phyloP scores from a whole-genome alignment of 257 asterid species.

The Cordia subcordata region DNA sequence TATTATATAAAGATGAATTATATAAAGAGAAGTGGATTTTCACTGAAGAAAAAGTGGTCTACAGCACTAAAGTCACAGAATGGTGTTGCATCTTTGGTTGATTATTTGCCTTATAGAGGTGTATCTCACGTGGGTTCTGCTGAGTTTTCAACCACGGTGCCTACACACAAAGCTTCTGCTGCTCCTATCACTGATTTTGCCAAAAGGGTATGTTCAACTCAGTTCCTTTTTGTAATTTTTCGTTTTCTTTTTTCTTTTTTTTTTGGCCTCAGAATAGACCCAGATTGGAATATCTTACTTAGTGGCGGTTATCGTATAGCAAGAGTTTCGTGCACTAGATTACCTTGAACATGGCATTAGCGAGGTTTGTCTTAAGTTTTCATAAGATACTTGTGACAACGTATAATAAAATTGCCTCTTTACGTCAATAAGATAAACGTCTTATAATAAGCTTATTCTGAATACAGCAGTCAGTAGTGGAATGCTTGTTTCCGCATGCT shows the following conservation, averaged over 20 bases:
- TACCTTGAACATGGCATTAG: too few species aligned
- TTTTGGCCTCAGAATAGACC: too few species aligned
- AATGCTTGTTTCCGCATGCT: too few species aligned
- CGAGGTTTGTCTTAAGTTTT: too few species aligned
- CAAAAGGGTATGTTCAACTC: conserved; percentile 34
- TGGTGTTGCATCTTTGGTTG: conserved; percentile 20
- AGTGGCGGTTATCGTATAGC: neutral
- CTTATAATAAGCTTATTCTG: too few species aligned
- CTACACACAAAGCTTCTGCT: conserved; percentile 26
- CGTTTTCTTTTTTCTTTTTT: conserved; percentile 3
- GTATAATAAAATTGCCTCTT: too few species aligned
- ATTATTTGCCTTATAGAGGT: conserved; percentile 20
- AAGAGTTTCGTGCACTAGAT: neutral
- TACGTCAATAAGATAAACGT: too few species aligned
- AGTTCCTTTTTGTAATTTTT: conserved; percentile 6
- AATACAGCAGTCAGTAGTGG: too few species aligned
- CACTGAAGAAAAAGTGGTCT: conserved; percentile 33
- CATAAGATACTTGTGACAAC: too few species aligned
- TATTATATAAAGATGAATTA: conserved; percentile 25
- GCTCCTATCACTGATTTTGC: conserved; percentile 18
- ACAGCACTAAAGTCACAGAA: conserved; percentile 32
- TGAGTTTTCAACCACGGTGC: conserved; percentile 31
- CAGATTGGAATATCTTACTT: too few species aligned
- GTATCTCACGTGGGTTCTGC: conserved; percentile 32
- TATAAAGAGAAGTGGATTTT: conserved; percentile 35